phyloP scores from a whole-genome alignment of 148 eudicot genomes.

The Vaccinium macrocarpon region DNA sequence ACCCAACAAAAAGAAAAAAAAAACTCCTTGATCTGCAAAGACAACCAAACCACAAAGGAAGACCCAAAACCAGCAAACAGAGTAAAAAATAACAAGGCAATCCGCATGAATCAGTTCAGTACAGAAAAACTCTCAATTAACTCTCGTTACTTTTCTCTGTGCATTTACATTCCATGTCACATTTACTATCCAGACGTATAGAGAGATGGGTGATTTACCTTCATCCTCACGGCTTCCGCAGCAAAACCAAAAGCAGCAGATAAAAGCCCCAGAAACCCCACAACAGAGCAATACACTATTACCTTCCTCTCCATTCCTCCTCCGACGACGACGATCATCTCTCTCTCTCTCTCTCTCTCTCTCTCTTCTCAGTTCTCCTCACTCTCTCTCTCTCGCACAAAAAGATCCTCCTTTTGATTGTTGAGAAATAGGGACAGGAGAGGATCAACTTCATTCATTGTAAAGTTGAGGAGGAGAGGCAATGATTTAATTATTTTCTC shows the following conservation, averaged over 20 bases:
- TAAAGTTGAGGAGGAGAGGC: neutral
- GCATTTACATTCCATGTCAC: neutral
- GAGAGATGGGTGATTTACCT: constrained; percentile 28
- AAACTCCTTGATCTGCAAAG: too few species aligned
- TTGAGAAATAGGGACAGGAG: too few species aligned
- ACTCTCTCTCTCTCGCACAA: neutral
- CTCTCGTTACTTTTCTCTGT: neutral
- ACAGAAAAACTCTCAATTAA: neutral
- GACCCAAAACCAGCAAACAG: neutral
- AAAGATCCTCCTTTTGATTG: neutral
- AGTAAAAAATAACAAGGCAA: neutral
- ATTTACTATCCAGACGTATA: neutral
- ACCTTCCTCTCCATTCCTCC: constrained; percentile 45
- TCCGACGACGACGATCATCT: neutral
- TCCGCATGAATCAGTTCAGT: neutral
- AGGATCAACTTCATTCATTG: neutral
- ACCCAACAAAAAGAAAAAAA: too few species aligned
- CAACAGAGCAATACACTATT: constrained; percentile 42
- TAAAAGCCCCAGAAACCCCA: constrained; percentile 65
- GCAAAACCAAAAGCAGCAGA: constrained; percentile 64
- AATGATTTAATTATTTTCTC: neutral
- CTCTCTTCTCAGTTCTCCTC: neutral
- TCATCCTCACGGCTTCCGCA: constrained; percentile 67
- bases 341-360: neutral
- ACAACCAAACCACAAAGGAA: too few species aligned